phyloP scores from a whole-genome alignment of 371 early-diverging fungal genomes.

The Phascolomyces articulosus region DNA sequence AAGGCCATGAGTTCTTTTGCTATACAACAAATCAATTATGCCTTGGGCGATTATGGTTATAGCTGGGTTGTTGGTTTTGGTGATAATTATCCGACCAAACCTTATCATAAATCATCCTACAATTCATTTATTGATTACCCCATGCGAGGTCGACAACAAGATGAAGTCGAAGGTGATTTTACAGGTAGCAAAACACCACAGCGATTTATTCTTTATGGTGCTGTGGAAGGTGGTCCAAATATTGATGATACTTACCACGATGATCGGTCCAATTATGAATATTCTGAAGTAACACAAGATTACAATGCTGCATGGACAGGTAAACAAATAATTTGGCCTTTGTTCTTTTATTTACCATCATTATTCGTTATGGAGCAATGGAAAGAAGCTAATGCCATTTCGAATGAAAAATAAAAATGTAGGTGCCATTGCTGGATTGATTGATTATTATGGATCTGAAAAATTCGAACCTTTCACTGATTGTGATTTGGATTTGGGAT shows the following conservation, averaged over 20 bases:
- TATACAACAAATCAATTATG: conserved; percentile 61
- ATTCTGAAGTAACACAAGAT: conserved; percentile 61
- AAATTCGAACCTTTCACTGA: conserved; percentile 56
- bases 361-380: not conserved
- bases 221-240: conserved; percentile 57
- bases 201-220: conserved; percentile 59
- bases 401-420: not conserved
- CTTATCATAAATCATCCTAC: conserved; percentile 62
- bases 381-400: too few relatives aligned
- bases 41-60: conserved; percentile 60
- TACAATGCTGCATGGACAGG: conserved; percentile 63
- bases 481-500: conserved; percentile 59
- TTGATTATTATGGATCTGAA: conserved; percentile 50
- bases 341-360: not conserved
- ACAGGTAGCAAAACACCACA: conserved; percentile 41
- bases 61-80: conserved; percentile 64
- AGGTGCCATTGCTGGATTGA: conserved; percentile 56
- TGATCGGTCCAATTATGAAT: conserved; percentile 56
- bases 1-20: conserved; percentile 50
- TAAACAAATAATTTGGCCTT: conserved; percentile 4
- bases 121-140: conserved; percentile 62
- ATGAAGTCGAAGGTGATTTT: conserved; percentile 52
- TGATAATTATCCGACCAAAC: conserved; percentile 51
- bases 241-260: conserved; percentile 59
- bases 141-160: conserved; percentile 50